A percentile compares a stretch with the other conserved stretches of the same genome.
Conservation (phyloP, 768 basidiomycete genomes). For the Ramaria sp. region DNA sequence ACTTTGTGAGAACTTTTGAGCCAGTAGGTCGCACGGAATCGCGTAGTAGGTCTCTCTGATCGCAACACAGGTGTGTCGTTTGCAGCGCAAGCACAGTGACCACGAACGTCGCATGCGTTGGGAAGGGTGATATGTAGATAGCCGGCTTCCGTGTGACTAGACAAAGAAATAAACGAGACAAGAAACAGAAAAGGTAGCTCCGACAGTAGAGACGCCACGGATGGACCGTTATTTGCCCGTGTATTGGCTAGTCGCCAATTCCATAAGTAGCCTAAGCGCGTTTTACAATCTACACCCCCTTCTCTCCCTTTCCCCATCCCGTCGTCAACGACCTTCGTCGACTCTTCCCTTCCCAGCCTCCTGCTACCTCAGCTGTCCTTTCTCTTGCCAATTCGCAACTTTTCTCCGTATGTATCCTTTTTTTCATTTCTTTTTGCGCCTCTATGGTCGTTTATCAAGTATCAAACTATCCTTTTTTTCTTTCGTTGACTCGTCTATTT, state of each 20-base stretch:
- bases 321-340: conserved; percentile 2
- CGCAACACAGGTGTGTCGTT: not conserved
- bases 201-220: not conserved
- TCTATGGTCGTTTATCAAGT: not conserved
- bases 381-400: conserved; percentile 49
- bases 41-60: too few species aligned
- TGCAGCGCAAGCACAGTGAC: not conserved
- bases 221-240: conserved; percentile 3
- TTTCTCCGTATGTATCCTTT: conserved; percentile 31
- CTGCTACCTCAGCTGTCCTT: conserved; percentile 9
- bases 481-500: conserved; percentile 10
- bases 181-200: not conserved
- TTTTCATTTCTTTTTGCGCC: not conserved
- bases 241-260: conserved; percentile 3
- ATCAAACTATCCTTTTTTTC: not conserved
- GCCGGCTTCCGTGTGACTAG: not conserved
- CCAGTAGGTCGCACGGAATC: too few species aligned
- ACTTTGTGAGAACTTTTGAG: too few species aligned
- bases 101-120: too few species aligned
- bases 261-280: conserved; percentile 26
- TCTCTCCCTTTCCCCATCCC: conserved; percentile 29
- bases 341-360: not conserved
- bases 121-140: too few species aligned
- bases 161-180: conserved; percentile 13
- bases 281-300: conserved; percentile 20